Base-by-base conservation (phyloP, 2,329 filamentous ascomycete species). In the Byssothecium circinans region DNA sequence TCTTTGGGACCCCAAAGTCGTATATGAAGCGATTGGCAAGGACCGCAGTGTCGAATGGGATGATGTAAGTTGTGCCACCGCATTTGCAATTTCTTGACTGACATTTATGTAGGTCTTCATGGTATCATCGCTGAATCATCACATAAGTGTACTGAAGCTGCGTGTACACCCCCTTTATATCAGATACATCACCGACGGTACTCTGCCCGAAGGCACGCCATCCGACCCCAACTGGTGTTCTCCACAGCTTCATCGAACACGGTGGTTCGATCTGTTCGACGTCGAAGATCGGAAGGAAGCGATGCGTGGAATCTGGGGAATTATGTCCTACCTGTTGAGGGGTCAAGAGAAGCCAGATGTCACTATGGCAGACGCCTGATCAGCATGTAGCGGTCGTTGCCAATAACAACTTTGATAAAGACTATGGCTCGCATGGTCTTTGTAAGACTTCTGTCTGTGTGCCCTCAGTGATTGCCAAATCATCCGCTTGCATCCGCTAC, bases 71-170 rank as follows among this genome's bases (percentile, higher is more conserved):
- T 33, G 29, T 34, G n/a, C n/a, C 43, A 34, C 20, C 38, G 44
- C 27, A 23, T 34, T 15, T 25, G 25, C 14, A 27, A 25, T 23
- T 18, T 10, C 18, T 23, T 14, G 11, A 32, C 45, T 64, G 22
- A 67, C 42, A 20, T 22, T 11, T n/a, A 35, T 3, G 22, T 57
- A 85, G 80, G 75, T 85, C 42, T 84, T 81, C 66, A 77, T 84
- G 74, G 59, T 85, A 39, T 84, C 82, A 11, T 80, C 80, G 19
- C 71, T 85, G 53, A 84, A 84, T 62, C 82, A 84, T 65, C 83
- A 86, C 56, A 73, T 85, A 51, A 77, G 79, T 46, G 76, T 86
- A 39, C 62, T 85, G 43, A 81, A 80, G 54, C 71, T 85, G 39
- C 78, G 76, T 25, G 74, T 85, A 36, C 81, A 84, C 61, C 68